Conservation (phyloP, 371 early-diverging fungal genomes). For the Lichtheimia ramosa region DNA sequence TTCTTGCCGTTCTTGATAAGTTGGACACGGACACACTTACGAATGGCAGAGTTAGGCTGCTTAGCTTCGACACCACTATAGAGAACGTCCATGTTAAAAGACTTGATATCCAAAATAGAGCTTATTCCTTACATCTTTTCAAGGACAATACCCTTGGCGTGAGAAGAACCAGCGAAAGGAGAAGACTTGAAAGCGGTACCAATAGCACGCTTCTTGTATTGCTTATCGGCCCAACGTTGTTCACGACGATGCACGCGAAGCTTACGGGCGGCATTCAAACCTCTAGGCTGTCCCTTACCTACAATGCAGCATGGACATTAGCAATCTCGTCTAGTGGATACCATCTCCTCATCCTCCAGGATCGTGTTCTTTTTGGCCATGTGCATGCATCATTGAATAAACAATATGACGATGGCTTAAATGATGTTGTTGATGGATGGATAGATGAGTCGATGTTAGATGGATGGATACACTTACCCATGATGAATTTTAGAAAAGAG, state of each 20-base stretch:
- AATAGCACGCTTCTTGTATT: conserved; percentile 97
- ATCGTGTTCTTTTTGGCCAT: neutral
- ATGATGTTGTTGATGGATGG: neutral
- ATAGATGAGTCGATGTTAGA: neutral
- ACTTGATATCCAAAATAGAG: no score
- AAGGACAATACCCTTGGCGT: conserved; percentile 99
- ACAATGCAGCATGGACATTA: conserved; percentile 8
- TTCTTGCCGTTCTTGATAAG: conserved; percentile 99
- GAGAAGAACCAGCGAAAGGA: conserved; percentile 99
- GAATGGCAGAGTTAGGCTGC: conserved; percentile 99
- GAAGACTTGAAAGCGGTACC: conserved; percentile 98
- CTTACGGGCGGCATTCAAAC: conserved; percentile 99
- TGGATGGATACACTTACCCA: conserved; percentile 2
- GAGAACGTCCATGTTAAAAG: no score
- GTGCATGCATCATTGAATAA: neutral
- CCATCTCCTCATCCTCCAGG: neutral
- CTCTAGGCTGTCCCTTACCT: conserved; percentile 95
- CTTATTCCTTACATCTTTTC: conserved; percentile 92
- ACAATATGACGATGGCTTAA: no score
- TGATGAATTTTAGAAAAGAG: conserved; percentile 2
- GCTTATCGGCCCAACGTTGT: conserved; percentile 99
- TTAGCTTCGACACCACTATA: conserved; percentile 98
- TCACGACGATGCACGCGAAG: conserved; percentile 96
- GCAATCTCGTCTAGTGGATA: neutral
- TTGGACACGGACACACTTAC: conserved; percentile 99